Percentiles rank a stretch among this genome's conserved stretches.
phyloP scores from a whole-genome alignment of 306 rosid species.

The Inga laurina region DNA sequence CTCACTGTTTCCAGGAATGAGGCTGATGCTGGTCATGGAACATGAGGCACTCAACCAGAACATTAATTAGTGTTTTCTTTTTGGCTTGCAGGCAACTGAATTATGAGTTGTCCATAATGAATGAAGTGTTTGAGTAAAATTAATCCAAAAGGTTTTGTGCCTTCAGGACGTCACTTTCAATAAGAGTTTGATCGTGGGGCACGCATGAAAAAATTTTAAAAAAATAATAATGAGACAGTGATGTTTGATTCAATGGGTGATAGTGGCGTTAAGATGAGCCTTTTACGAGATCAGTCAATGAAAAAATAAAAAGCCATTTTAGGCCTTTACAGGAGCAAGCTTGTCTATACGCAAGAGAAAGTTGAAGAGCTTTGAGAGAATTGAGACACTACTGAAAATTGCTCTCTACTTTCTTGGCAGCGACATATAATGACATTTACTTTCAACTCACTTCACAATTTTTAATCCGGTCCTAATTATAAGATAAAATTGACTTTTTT shows the following conservation, averaged over 20 bases:
- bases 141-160: background rate
- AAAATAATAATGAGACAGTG: background rate
- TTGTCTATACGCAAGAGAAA: conserved; percentile 9
- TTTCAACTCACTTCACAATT: conserved; percentile 31
- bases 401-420: conserved; percentile 35
- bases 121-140: background rate
- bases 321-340: background rate
- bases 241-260: background rate
- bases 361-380: background rate
- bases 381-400: conserved; percentile 28
- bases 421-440: conserved; percentile 37
- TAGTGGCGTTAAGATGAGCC: background rate
- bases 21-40: too few relatives aligned
- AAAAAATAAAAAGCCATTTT: background rate
- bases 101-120: background rate
- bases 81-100: background rate
- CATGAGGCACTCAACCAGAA: background rate
- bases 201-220: background rate
- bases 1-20: too few relatives aligned
- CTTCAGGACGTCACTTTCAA: background rate
- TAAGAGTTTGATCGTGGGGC: background rate
- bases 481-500: too few relatives aligned
- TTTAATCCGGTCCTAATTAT: too few relatives aligned
- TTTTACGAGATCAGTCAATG: background rate
- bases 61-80: background rate